phyloP scores from a whole-genome alignment of 768 basidiomycete genomes.

The Phylloporus sp. region DNA sequence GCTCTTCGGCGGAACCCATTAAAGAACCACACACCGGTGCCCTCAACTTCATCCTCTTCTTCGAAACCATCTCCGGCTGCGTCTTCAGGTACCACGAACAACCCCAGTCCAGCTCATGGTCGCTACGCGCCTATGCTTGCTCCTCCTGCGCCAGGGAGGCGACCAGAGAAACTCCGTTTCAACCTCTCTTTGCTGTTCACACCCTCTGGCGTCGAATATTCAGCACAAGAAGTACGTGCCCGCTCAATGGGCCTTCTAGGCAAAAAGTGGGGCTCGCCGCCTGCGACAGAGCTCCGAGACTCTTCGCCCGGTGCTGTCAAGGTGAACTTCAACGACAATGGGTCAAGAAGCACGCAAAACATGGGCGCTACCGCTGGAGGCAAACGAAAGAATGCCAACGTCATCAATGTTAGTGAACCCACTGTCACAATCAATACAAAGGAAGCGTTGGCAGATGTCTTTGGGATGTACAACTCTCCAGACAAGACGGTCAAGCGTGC shows the following conservation, averaged over 20 bases:
- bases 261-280: constrained; percentile 79
- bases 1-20: constrained; percentile 35
- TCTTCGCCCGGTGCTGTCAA: constrained; percentile 35
- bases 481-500: constrained; percentile 62
- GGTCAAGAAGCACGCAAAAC: constrained; percentile 41
- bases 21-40: constrained; percentile 32
- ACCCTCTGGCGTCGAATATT: constrained; percentile 77
- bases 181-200: constrained; percentile 69
- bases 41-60: constrained; percentile 31
- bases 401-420: constrained; percentile 55
- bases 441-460: constrained; percentile 90
- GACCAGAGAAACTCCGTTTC: constrained; percentile 68
- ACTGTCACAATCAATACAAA: constrained; percentile 97
- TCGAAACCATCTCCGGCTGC: constrained; percentile 14
- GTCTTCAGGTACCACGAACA: constrained; percentile 38
- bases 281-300: constrained; percentile 37
- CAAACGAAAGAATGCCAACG: constrained; percentile 42
- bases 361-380: constrained; percentile 30
- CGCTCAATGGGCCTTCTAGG: constrained; percentile 77
- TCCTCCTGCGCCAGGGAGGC: constrained; percentile 63
- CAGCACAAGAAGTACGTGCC: constrained; percentile 79
- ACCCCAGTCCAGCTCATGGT: constrained; percentile 28
- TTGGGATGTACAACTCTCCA: constrained; percentile 93
- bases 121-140: constrained; percentile 74
- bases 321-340: constrained; percentile 62